Conservation (phyloP, 352 stramenopile species). For the Phytophthora tubulina region DNA sequence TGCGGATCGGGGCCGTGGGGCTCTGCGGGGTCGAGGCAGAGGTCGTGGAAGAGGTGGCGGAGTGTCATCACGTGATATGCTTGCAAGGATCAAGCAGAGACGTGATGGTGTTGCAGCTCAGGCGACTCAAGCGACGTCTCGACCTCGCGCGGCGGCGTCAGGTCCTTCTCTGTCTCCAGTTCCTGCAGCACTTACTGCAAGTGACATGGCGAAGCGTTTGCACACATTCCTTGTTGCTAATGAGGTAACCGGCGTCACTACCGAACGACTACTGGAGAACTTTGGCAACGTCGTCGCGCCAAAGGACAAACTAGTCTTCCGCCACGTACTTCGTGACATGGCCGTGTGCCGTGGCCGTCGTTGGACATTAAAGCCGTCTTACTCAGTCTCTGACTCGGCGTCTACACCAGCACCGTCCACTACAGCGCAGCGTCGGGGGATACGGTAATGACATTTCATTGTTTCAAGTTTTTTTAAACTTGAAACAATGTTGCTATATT, state of each 20-base stretch:
- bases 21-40: conserved; percentile 19
- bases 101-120: conserved; percentile 36
- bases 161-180: conserved; percentile 11
- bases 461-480: too few relatives aligned
- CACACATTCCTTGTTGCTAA: conserved; percentile 80
- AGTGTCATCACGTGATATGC: conserved; percentile 74
- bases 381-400: conserved; percentile 19
- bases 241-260: conserved; percentile 72
- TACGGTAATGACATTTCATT: neutral
- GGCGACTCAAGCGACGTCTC: conserved; percentile 3
- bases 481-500: too few relatives aligned
- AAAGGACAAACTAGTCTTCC: conserved; percentile 92
- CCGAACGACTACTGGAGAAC: conserved; percentile 88
- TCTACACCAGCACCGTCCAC: neutral
- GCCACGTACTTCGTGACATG: conserved; percentile 87
- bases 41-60: conserved; percentile 25
- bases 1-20: conserved; percentile 13
- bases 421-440: conserved; percentile 1
- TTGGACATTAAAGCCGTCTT: conserved; percentile 83
- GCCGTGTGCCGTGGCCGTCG: conserved; percentile 70
- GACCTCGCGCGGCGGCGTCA: neutral
- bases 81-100: conserved; percentile 61
- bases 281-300: conserved; percentile 87
- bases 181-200: conserved; percentile 39
- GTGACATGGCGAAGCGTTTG: conserved; percentile 80